These are phyloP conservation scores for Hirschioporus abietinus DNA, from an alignment of 768 basidiomycete species.

Conservation along the genomic window DNA sequence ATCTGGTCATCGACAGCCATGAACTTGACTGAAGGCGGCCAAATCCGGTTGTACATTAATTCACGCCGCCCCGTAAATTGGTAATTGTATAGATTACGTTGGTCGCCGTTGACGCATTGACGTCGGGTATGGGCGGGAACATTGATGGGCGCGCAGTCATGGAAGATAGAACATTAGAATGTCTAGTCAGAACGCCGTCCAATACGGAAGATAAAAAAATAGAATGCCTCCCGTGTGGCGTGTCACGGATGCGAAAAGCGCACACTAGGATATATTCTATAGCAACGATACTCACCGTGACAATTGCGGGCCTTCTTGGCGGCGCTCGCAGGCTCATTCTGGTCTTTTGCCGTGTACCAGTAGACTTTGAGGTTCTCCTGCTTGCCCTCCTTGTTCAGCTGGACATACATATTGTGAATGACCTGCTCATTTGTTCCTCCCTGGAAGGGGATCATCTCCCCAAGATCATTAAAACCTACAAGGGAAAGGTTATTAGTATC, in stretches of 20 bases:
- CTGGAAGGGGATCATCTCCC: conserved; percentile 60
- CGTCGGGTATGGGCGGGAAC: neutral
- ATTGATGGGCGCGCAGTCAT: neutral
- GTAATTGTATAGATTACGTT: neutral
- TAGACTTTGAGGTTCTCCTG: conserved; percentile 44
- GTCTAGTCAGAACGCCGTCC: neutral
- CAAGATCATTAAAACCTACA: conserved; percentile 43
- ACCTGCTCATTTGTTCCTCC: conserved; percentile 74
- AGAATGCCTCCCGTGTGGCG: neutral
- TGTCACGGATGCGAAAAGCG: neutral
- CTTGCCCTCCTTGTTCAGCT: conserved; percentile 37
- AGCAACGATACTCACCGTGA: conserved; percentile 36
- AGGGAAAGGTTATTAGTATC: neutral
- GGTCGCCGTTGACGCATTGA: neutral
- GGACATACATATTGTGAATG: conserved; percentile 49
- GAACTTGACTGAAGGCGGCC: conserved; percentile 43
- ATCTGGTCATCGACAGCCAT: conserved; percentile 62
- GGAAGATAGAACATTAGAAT: neutral
- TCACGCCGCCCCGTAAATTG: neutral
- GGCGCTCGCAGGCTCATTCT: conserved; percentile 59
- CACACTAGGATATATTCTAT: conserved; percentile 1
- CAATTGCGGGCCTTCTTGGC: conserved; percentile 65
- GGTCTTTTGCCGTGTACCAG: conserved; percentile 63
- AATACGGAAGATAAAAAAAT: neutral
- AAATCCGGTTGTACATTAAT: neutral